A percentile compares a stretch with the other conserved stretches of the same genome.
Evolutionary conservation across 2,329 filamentous ascomycete species (phyloP).

Genomic region (Dothidotthia symphoricarpi): DNA sequence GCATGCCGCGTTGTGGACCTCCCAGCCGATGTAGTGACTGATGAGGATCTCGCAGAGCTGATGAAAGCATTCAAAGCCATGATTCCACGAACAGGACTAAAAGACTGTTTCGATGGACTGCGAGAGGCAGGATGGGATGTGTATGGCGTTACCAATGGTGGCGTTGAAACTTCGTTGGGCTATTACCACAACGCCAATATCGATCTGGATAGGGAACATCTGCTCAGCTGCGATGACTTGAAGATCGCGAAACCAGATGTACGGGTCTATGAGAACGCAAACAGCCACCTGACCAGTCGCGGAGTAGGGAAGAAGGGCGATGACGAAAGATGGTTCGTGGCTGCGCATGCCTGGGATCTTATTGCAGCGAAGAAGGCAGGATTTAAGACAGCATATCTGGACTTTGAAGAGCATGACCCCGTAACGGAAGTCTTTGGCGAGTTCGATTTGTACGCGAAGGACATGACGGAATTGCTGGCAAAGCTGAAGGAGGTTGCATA

Average conservation of each 20-base stretch:
- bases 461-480: conserved; percentile 21
- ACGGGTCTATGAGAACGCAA: conserved; percentile 21
- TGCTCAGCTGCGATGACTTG: conserved; percentile 24
- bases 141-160: conserved; percentile 26
- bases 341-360: conserved; percentile 28
- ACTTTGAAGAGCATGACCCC: conserved; percentile 26
- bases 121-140: conserved; percentile 20
- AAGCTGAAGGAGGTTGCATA: conserved; percentile 15
- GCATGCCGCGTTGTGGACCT: conserved; percentile 21
- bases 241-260: conserved; percentile 24
- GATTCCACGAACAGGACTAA: conserved; percentile 19
- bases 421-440: conserved; percentile 24
- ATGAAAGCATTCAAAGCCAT: conserved; percentile 27
- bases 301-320: conserved; percentile 6
- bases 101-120: conserved; percentile 22
- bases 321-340: conserved; percentile 26
- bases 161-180: conserved; percentile 13
- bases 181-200: conserved; percentile 20
- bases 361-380: conserved; percentile 20
- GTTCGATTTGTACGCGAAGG: conserved; percentile 26
- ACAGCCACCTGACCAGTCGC: conserved; percentile 11
- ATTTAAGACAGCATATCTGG: conserved; percentile 27
- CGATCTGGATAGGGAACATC: conserved; percentile 16
- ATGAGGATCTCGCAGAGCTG: conserved; percentile 16
- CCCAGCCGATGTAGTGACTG: conserved; percentile 14